Evolutionary conservation across 768 basidiomycete species (phyloP).

Genomic region (Mycena capillaripes): DNA sequence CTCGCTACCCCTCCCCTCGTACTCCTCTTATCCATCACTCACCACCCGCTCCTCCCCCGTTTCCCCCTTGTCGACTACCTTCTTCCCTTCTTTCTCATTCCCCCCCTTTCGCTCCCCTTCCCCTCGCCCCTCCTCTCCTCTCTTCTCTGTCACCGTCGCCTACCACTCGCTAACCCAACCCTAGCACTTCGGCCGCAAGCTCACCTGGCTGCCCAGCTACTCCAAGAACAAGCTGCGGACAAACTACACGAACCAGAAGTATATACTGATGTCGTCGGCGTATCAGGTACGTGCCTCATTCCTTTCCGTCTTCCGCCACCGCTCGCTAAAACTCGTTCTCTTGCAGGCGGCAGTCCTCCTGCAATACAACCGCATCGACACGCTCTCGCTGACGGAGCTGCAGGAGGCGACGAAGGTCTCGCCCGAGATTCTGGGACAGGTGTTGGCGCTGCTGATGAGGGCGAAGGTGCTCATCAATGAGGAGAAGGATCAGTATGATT

Average conservation of each 20-base stretch:
- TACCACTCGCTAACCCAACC: too few species aligned
- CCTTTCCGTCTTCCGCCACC: too few species aligned
- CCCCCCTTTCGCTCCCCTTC: too few species aligned
- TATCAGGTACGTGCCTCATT: too few species aligned
- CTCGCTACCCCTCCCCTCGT: too few species aligned
- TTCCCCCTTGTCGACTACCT: too few species aligned
- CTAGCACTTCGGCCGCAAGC: constrained; percentile 93
- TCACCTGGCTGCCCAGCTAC: constrained; percentile 99
- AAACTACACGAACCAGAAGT: constrained; percentile 94
- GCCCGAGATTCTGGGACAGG: constrained; percentile 29
- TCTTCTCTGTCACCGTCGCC: too few species aligned
- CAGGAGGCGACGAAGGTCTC: constrained; percentile 34
- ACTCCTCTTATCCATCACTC: too few species aligned
- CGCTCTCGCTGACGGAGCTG: constrained; percentile 54
- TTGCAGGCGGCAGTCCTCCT: constrained; percentile 91
- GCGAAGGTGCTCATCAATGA: constrained; percentile 92
- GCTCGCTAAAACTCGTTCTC: too few species aligned
- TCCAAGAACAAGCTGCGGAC: constrained; percentile 97
- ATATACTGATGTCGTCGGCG: constrained; percentile 94
- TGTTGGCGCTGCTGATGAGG: constrained; percentile 75
- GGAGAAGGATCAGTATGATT: constrained; percentile 90
- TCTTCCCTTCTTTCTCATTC: too few species aligned
- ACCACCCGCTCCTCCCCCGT: not conserved
- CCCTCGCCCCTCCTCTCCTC: too few species aligned
- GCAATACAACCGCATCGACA: constrained; percentile 94